Percentiles rank a stretch among this genome's conserved stretches.
phyloP scores from a whole-genome alignment of 192 early-diverging fungal genomes.

The Kickxella alabastrina region DNA sequence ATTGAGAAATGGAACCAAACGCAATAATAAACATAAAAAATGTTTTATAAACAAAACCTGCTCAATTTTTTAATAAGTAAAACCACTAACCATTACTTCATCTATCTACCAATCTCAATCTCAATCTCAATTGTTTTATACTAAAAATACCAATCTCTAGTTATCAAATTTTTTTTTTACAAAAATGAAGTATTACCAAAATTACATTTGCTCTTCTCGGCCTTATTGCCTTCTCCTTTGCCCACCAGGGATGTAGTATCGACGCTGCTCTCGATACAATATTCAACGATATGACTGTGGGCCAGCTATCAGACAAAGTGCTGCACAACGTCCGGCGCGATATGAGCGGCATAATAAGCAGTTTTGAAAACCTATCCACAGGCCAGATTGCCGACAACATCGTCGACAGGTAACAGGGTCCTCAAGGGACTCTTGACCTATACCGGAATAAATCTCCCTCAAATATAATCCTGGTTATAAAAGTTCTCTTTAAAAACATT shows the following conservation, averaged over 20 bases:
- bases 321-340: conserved; percentile 20
- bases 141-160: neutral
- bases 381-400: conserved; percentile 18
- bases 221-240: conserved; percentile 1
- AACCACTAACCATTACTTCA: too few species aligned
- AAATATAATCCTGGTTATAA: conserved; percentile 7
- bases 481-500: neutral
- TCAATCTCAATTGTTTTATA: neutral
- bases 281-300: conserved; percentile 12
- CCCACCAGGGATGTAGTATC: conserved; percentile 28
- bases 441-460: conserved; percentile 16
- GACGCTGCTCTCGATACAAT: conserved; percentile 26
- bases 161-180: neutral
- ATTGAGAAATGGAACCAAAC: too few species aligned
- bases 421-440: conserved; percentile 17
- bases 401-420: conserved; percentile 23
- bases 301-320: conserved; percentile 25
- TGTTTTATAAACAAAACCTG: too few species aligned
- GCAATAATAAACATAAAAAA: too few species aligned
- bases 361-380: too few species aligned
- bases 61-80: too few species aligned
- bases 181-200: conserved; percentile 9
- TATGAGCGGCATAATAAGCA: too few species aligned
- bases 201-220: neutral
- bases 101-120: too few species aligned